A percentile compares a stretch with the other conserved stretches of the same genome.
phyloP scores from a whole-genome alignment of 2,329 filamentous ascomycete genomes.

The Fusarium haematococcum region DNA sequence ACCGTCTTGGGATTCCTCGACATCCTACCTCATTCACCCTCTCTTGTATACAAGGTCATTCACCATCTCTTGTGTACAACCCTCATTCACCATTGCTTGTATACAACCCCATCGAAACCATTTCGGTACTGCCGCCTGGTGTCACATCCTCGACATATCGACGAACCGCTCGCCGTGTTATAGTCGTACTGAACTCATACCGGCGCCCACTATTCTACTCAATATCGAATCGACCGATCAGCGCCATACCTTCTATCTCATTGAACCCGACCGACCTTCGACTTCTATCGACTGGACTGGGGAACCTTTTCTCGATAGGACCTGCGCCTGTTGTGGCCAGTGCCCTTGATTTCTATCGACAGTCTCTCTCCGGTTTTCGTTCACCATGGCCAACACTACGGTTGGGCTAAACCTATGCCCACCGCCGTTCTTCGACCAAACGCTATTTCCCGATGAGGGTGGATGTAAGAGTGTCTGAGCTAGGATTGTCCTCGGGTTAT shows the following conservation, averaged over 20 bases:
- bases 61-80: slow-evolving; percentile 7
- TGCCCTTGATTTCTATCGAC: background rate
- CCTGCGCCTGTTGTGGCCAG: slow-evolving; percentile 19
- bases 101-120: slow-evolving; percentile 20
- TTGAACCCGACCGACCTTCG: slow-evolving; percentile 1
- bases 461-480: slow-evolving; percentile 69
- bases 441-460: slow-evolving; percentile 67
- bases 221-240: slow-evolving; percentile 3
- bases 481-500: background rate
- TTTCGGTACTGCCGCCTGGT: slow-evolving; percentile 14
- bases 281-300: slow-evolving; percentile 1
- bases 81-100: background rate
- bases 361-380: background rate
- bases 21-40: slow-evolving; percentile 8
- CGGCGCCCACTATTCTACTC: background rate
- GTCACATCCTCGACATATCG: slow-evolving; percentile 11
- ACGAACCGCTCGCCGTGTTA: slow-evolving; percentile 11
- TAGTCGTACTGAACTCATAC: slow-evolving; percentile 2
- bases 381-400: slow-evolving; percentile 46
- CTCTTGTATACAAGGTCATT: slow-evolving; percentile 7
- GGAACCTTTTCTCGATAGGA: background rate
- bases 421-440: slow-evolving; percentile 75
- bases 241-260: background rate
- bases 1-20: slow-evolving; percentile 9
- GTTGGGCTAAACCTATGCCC: slow-evolving; percentile 68